Percentiles rank a stretch among this genome's conserved stretches.
phyloP scores from a whole-genome alignment of 306 rosid genomes.

The Lupinus albus region DNA sequence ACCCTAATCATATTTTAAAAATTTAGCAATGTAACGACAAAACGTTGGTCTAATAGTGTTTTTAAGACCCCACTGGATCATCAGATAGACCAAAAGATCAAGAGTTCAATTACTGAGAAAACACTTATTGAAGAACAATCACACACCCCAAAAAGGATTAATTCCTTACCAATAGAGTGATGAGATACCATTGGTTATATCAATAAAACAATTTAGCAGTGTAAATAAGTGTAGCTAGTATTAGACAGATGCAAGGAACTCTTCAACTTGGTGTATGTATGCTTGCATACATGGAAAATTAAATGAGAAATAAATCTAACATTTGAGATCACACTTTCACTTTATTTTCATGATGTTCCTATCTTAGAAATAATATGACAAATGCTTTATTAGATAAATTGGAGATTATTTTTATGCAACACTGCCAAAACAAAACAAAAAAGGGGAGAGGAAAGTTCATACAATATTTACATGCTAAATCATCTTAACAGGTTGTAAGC shows the following conservation, averaged over 20 bases:
- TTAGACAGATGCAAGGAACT: neutral
- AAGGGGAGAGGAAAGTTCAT: neutral
- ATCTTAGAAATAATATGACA: slow-evolving; percentile 23
- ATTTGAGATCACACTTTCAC: slow-evolving; percentile 28
- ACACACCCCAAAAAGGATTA: no score
- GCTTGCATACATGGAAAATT: slow-evolving; percentile 21
- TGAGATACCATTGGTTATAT: no score
- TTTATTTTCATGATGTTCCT: slow-evolving; percentile 21
- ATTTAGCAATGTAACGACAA: no score
- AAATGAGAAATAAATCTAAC: slow-evolving; percentile 20
- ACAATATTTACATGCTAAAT: slow-evolving; percentile 35
- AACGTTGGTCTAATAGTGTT: no score
- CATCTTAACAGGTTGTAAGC: slow-evolving; percentile 77
- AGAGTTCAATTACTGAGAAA: no score
- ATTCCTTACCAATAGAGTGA: no score
- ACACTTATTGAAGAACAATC: no score
- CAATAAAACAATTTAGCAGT: no score
- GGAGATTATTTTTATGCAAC: slow-evolving; percentile 4
- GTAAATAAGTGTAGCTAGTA: neutral
- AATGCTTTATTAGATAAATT: slow-evolving; percentile 34
- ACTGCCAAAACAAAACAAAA: neutral
- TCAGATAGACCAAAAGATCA: no score
- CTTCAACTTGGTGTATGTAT: neutral
- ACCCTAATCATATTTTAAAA: neutral
- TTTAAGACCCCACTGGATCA: no score